Base-by-base conservation (phyloP, 306 rosid species). In the Gillenia trifoliata region DNA sequence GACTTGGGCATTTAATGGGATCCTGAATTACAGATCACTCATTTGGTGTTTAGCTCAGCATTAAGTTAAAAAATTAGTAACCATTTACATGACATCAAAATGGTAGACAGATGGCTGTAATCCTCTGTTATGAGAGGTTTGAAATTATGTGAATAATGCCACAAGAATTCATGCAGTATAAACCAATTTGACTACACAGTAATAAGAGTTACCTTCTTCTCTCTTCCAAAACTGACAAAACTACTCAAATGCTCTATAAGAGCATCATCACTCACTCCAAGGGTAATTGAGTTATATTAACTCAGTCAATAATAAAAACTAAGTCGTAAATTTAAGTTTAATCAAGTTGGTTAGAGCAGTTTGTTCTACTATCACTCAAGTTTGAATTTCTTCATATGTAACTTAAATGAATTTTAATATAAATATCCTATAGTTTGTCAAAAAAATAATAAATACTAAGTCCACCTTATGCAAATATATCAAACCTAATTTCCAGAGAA, bases 71-170 rank as follows among this genome's bases (percentile, higher is more conserved):
- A 26, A 56, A 56, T 6, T 1, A 16, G 11, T 17, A 62, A 62
- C 40, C 66, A 16, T 30, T 59, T 31, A 10, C 40, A 62, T 30
- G 66, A 30, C 40, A 17, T 1, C 13, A 62, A 29, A 20, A 62
- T 6, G 33, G 40, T 30, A 7, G 40, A 31, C 66, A 62, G 40
- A 62, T 30, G 66, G 40, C 66, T 29, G 66, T 30, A 62, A 30
- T 59, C 29, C 19, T 31, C 68, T 16, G 66, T 15, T 61, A 29
- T 1, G 33, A 59, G 30, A 11, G 29, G 22, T 22, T 70, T 9
- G 11, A 56, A 71, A 9, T 71, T 38, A 57, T 57, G 75, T 25
- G 55, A 57, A 57, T 36, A 71, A 38, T 38, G 75, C 66, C 75
- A 57, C 25, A 38, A 57, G 40, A 57, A 57, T 38, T 57, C 6